Base-by-base conservation (phyloP, 192 early-diverging fungal species). In the Kappamyces sp. region DNA sequence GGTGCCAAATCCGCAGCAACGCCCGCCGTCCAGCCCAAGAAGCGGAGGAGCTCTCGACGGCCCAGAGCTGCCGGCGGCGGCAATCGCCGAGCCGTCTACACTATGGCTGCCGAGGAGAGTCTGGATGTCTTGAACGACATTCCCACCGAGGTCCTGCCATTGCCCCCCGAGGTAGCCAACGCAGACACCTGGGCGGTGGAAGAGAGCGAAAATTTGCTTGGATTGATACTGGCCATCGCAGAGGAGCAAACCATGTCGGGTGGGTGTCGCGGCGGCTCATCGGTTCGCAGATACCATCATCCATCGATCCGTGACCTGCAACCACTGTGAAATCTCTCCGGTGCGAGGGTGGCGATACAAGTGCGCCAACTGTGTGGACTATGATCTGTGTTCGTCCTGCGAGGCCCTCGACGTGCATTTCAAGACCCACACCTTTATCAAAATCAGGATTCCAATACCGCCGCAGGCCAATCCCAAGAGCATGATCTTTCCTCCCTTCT, bases 331-430 rank as follows among this genome's bases (percentile, higher is more conserved):
- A 13, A 78, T 82, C 33, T 79, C 86, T 32, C 96, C 96, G 1
- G 88, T 98, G 55, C 84, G 91, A 31, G 96, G 96, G 4, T 68
- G 85, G 13, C 84, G 96, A 1, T 97, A 87, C 80, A 93, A 91
- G 64, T 98, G 96, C 64, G 86, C 89, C 37, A 93, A 97, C 58
- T 98, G 96, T 60, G 78, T 89, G 43, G 90, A 93, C 54, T 90
- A 82, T 62, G 96, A 98, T 74, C 68, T 98, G 9, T 98, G 96
- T 68, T 88, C 91, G 58, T 66, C 76, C 2, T 98, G 96, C 71
- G 95, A 98, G 65, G 87, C 87, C 3, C 71, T 70, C 3, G 84
- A 91, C 36, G 76, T 76, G 0, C 95, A 98, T 65, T 58, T 69
- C 40, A 71, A 75, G 31, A 89, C 91, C 9, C 95, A 98, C 53